Conservation (phyloP, 2,329 filamentous ascomycete species). For the Claviceps purpurea region DNA sequence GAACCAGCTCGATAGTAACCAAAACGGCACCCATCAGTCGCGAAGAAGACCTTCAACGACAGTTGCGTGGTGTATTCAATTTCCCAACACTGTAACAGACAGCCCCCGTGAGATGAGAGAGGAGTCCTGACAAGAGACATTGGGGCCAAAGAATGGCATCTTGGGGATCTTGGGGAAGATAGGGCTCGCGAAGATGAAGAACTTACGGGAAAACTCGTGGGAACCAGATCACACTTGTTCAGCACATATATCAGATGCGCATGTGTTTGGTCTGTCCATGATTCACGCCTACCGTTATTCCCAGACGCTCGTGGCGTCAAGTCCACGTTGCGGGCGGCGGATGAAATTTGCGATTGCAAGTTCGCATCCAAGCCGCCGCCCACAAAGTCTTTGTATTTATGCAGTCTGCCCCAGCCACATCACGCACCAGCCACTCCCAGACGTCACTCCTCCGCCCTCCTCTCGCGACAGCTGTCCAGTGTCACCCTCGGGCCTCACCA, state of each 20-base stretch:
- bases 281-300: too few relatives aligned
- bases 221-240: slow-evolving; percentile 61
- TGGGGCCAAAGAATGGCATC: slow-evolving; percentile 33
- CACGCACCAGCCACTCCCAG: neutral
- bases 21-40: slow-evolving; percentile 79
- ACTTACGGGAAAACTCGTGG: slow-evolving; percentile 91
- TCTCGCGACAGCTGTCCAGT: neutral
- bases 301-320: too few relatives aligned
- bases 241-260: slow-evolving; percentile 47
- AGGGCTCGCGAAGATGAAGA: slow-evolving; percentile 1
- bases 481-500: neutral
- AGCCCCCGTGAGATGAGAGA: slow-evolving; percentile 58
- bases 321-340: too few relatives aligned
- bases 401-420: neutral
- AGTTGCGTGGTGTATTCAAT: slow-evolving; percentile 47
- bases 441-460: neutral
- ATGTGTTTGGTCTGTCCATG: too few relatives aligned
- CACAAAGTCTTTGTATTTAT: too few relatives aligned
- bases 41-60: slow-evolving; percentile 20
- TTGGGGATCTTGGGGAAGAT: slow-evolving; percentile 5
- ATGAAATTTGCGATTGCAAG: too few relatives aligned
- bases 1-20: slow-evolving; percentile 61
- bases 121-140: slow-evolving; percentile 76
- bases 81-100: slow-evolving; percentile 99
- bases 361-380: too few relatives aligned